Conservation (phyloP, 331 rosid genomes). For the Telfairia occidentalis region DNA sequence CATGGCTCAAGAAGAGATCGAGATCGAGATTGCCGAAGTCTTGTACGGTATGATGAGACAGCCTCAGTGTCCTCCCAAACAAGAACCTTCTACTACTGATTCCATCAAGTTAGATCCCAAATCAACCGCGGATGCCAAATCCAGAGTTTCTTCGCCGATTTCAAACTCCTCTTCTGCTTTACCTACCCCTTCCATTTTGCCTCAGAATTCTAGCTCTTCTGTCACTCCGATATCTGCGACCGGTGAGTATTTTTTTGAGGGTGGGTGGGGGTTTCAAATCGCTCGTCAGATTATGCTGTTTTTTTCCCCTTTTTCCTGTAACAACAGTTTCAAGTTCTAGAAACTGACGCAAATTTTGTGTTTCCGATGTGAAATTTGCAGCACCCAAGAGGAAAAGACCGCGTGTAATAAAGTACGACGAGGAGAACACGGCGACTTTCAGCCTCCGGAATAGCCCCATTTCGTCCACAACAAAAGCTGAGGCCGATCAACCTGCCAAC, state of each 20-base stretch:
- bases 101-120: slow-evolving; percentile 52
- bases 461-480: slow-evolving; percentile 28
- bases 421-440: slow-evolving; percentile 36
- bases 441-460: slow-evolving; percentile 42
- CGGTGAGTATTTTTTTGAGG: slow-evolving; percentile 44
- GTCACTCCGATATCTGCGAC: slow-evolving; percentile 43
- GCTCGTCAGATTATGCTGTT: slow-evolving; percentile 2
- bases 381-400: slow-evolving; percentile 76
- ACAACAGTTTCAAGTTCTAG: not conserved
- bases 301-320: not conserved
- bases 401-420: slow-evolving; percentile 46
- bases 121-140: slow-evolving; percentile 47
- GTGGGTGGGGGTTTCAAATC: not conserved
- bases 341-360: slow-evolving; percentile 5
- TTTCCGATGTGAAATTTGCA: slow-evolving; percentile 13
- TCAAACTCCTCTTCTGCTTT: slow-evolving; percentile 38
- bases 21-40: slow-evolving; percentile 94
- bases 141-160: slow-evolving; percentile 74
- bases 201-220: slow-evolving; percentile 54
- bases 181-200: slow-evolving; percentile 24
- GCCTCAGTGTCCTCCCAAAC: slow-evolving; percentile 78
- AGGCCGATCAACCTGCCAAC: slow-evolving; percentile 41
- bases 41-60: slow-evolving; percentile 86
- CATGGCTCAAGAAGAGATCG: slow-evolving; percentile 75
- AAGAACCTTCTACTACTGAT: slow-evolving; percentile 38